Evolutionary conservation across 2,329 filamentous ascomycete species (phyloP), one percentile per base, ranked within the genome.

Genomic region (Zalaria sp.): DNA sequence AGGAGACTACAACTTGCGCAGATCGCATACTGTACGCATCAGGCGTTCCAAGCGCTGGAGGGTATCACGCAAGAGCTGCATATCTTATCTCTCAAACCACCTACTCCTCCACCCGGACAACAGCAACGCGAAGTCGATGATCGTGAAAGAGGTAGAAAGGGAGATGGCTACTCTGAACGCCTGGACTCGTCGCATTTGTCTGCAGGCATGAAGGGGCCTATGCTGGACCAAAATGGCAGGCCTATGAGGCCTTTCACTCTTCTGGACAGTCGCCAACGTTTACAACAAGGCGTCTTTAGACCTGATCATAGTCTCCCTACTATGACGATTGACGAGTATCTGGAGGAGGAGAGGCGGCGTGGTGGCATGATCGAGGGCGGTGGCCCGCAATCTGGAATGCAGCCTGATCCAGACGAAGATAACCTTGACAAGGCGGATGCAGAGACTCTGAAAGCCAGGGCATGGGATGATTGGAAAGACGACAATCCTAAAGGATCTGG

Each of bases 261-360:
- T 25, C 70, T 93, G 4, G 80, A 81, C 45, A 81, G 72, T 49
- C 75, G 91, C 32, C 77, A 85, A 47, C 79, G 86, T 46, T 62
- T 94, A 45, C 75, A 79, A 46, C 71, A 79, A 44, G 82, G 82
- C 3, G 89, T 98, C 0, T 98, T 98, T 62, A 74, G 84, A 42
- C 77, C 86, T 0, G 86, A 91, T 5, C 91, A 98, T 59, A 95
- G 85, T 62, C 66, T 98, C 44, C 91, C 91, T 1, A 96, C 91
- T 3, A 96, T 98, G 91, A 84, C 78, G 1, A 95, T 98, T 47
- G 91, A 98, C 52, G 91, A 98, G 65, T 98, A 96, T 56, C 69
- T 98, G 10, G 91, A 93, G 40, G 89, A 96, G 61, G 91, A 96
- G 66, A 74, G 75, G 55, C 73, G 75, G 50, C 71, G 83, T 47